A percentile compares a stretch with the other conserved stretches of the same genome.
Conservation (phyloP, 2,329 filamentous ascomycete species). For the Pseudogymnoascus sp. region DNA sequence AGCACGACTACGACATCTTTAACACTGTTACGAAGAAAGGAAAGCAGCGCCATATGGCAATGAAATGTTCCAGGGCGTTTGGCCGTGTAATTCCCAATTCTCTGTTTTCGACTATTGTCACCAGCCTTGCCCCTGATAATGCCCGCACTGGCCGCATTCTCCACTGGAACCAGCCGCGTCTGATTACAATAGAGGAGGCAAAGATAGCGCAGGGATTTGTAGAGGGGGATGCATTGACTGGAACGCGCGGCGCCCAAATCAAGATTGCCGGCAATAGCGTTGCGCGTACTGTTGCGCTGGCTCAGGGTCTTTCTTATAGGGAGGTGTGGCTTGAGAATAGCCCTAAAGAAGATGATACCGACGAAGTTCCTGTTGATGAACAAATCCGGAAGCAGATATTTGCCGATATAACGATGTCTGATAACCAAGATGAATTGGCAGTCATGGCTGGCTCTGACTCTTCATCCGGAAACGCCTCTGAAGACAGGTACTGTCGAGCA, state of each 20-base stretch:
- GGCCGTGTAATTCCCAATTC: constrained; percentile 43
- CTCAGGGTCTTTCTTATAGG: constrained; percentile 55
- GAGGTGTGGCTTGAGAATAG: constrained; percentile 43
- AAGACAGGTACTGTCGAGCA: neutral
- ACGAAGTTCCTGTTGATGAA: neutral
- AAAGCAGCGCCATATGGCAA: constrained; percentile 16
- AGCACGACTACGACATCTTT: constrained; percentile 36
- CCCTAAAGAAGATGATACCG: neutral
- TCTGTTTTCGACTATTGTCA: constrained; percentile 58
- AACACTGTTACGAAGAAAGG: constrained; percentile 24
- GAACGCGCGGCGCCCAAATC: constrained; percentile 47
- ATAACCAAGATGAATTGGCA: neutral
- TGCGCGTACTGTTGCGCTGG: constrained; percentile 57
- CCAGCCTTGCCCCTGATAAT: constrained; percentile 43
- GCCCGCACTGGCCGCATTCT: constrained; percentile 45
- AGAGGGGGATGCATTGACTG: constrained; percentile 64
- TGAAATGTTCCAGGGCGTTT: constrained; percentile 34
- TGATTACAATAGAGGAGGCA: constrained; percentile 58
- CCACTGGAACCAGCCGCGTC: constrained; percentile 60
- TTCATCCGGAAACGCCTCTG: neutral
- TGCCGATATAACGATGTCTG: neutral
- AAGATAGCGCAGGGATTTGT: constrained; percentile 62
- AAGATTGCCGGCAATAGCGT: constrained; percentile 72
- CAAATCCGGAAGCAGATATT: neutral
- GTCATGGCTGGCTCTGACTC: neutral